phyloP scores from a whole-genome alignment of 306 rosid genomes.

The Malus sylvestris region DNA sequence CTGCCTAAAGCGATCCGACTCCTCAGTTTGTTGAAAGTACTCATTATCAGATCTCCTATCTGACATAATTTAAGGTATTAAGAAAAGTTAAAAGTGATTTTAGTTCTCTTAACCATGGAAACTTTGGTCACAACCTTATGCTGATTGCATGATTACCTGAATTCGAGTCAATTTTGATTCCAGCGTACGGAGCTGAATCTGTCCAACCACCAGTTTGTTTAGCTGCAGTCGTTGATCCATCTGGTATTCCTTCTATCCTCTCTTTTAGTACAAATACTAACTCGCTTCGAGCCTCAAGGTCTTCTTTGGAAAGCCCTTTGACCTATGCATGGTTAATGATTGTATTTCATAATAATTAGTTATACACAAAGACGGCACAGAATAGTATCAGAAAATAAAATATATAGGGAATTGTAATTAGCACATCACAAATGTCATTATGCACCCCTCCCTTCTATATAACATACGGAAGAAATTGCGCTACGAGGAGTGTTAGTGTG shows the following conservation, averaged over 20 bases:
- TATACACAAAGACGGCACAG: neutral
- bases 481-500: too few relatives aligned
- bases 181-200: constrained; percentile 19
- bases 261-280: constrained; percentile 19
- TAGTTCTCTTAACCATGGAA: neutral
- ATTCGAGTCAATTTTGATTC: constrained; percentile 20
- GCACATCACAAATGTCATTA: too few relatives aligned
- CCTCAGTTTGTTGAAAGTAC: constrained; percentile 29
- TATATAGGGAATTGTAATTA: too few relatives aligned
- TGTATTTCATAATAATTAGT: neutral
- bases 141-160: constrained; percentile 6
- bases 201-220: constrained; percentile 17
- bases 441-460: too few relatives aligned
- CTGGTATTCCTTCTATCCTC: constrained; percentile 30
- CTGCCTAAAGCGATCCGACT: constrained; percentile 26
- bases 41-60: constrained; percentile 24
- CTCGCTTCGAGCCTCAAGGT: constrained; percentile 23
- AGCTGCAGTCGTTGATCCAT: constrained; percentile 20
- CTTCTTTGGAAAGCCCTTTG: constrained; percentile 29
- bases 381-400: neutral
- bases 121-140: neutral
- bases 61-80: neutral
- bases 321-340: constrained; percentile 2
- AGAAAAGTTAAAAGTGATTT: neutral
- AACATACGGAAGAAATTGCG: too few relatives aligned